phyloP scores from a whole-genome alignment of 2,329 filamentous ascomycete species.

The Chaetomium sp. region DNA sequence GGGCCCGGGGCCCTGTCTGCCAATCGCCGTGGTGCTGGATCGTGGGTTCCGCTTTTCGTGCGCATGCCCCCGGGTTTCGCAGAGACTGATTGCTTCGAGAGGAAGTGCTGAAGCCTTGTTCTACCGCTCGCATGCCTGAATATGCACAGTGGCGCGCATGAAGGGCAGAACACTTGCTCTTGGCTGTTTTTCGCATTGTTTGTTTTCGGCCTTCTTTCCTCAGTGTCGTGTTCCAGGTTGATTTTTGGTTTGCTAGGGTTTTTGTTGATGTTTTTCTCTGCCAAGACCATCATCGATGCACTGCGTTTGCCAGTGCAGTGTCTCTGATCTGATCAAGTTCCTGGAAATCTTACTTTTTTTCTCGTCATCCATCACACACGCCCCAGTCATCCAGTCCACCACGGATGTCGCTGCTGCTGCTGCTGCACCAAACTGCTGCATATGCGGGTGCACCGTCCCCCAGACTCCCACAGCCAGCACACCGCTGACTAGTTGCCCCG shows the following conservation, averaged over 20 bases:
- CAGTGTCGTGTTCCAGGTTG: background rate
- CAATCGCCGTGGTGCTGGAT: constrained; percentile 27
- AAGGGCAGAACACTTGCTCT: background rate
- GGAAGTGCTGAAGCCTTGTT: constrained; percentile 3
- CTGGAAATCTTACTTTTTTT: background rate
- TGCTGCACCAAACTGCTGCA: constrained; percentile 27
- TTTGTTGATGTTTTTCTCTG: background rate
- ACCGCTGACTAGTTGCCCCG: constrained; percentile 25
- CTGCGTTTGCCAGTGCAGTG: background rate
- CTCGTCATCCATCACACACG: background rate
- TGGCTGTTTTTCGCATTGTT: background rate
- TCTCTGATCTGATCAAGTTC: background rate
- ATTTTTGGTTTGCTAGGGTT: background rate
- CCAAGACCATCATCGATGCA: background rate
- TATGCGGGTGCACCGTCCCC: constrained; percentile 13
- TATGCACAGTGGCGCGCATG: background rate
- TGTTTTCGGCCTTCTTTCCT: background rate
- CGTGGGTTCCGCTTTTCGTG: background rate
- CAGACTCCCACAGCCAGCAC: constrained; percentile 19
- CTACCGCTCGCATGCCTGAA: background rate
- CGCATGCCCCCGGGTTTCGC: background rate
- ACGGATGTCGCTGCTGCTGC: constrained; percentile 12
- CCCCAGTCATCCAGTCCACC: background rate
- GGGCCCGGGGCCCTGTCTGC: background rate
- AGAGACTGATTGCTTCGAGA: background rate